A percentile compares a stretch with the other conserved stretches of the same genome.
Conservation (phyloP, 2,329 filamentous ascomycete genomes). For the Fusarium foetens region DNA sequence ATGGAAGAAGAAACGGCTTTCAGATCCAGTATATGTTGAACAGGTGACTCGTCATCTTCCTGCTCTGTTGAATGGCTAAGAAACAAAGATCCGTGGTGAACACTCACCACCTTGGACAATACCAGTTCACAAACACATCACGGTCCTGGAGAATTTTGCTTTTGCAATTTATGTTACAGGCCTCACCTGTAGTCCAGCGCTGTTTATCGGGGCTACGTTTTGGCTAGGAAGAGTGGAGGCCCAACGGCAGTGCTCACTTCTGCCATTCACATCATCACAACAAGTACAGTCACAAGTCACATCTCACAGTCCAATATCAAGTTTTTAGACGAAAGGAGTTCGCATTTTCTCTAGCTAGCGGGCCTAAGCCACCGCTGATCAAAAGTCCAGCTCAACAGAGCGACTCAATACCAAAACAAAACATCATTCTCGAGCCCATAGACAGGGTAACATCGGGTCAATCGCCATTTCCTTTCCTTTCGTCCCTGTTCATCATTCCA, state of each 20-base stretch:
- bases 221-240: rapidly evolving
- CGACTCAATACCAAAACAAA: neutral
- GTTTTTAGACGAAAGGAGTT: neutral
- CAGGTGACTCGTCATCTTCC: neutral
- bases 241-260: neutral
- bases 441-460: neutral
- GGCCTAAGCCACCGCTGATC: neutral
- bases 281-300: neutral
- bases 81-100: neutral
- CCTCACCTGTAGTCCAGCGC: too few relatives aligned
- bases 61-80: neutral
- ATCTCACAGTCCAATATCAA: rapidly evolving
- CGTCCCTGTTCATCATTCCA: neutral
- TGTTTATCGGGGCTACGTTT: neutral
- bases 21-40: too few relatives aligned
- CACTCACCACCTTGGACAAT: too few relatives aligned
- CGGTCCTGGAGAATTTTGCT: rapidly evolving
- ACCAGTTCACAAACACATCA: rapidly evolving
- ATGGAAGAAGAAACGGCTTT: too few relatives aligned
- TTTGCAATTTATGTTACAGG: too few relatives aligned
- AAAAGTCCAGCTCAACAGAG: neutral
- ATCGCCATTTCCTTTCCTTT: neutral
- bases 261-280: rapidly evolving
- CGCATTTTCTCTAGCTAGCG: neutral
- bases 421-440: neutral